A percentile compares a stretch with the other conserved stretches of the same genome.
Evolutionary conservation across 2,329 filamentous ascomycete genomes (phyloP).

Genomic region (Nothophoma quercina): DNA sequence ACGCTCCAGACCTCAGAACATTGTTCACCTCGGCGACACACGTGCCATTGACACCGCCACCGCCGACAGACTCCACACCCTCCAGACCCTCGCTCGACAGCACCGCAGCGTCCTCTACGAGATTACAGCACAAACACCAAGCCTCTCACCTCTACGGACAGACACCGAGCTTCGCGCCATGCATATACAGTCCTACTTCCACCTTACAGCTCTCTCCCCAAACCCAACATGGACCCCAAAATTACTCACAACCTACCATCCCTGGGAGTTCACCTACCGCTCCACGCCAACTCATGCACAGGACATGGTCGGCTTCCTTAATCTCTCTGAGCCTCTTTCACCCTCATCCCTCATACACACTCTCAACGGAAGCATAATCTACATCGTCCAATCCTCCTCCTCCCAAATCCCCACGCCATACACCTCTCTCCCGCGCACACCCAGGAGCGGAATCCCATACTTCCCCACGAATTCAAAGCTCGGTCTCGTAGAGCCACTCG

Average conservation of each 20-base stretch:
- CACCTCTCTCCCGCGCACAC: conserved; percentile 48
- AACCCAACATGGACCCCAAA: conserved; percentile 59
- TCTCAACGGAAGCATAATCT: conserved; percentile 74
- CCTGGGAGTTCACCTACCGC: conserved; percentile 69
- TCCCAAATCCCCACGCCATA: conserved; percentile 31
- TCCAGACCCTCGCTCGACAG: conserved; percentile 53
- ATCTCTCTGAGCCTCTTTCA: conserved; percentile 70
- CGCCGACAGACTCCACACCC: conserved; percentile 62
- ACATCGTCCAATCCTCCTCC: conserved; percentile 69
- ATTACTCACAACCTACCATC: conserved; percentile 64
- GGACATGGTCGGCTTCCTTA: conserved; percentile 68
- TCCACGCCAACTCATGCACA: conserved; percentile 56
- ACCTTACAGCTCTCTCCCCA: conserved; percentile 49
- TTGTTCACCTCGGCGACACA: conserved; percentile 68
- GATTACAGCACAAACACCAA: conserved; percentile 63
- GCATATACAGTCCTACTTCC: conserved; percentile 84
- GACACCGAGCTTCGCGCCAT: conserved; percentile 73
- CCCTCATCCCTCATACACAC: conserved; percentile 67
- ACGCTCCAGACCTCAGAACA: conserved; percentile 63
- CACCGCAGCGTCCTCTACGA: conserved; percentile 55
- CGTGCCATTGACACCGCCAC: conserved; percentile 61
- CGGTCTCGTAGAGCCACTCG: conserved; percentile 57
- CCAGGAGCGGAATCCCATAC: conserved; percentile 67
- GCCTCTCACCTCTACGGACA: conserved; percentile 58
- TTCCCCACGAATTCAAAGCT: conserved; percentile 59